Conservation (phyloP, 179 eudicot species). For the Spinacia oleracea region DNA sequence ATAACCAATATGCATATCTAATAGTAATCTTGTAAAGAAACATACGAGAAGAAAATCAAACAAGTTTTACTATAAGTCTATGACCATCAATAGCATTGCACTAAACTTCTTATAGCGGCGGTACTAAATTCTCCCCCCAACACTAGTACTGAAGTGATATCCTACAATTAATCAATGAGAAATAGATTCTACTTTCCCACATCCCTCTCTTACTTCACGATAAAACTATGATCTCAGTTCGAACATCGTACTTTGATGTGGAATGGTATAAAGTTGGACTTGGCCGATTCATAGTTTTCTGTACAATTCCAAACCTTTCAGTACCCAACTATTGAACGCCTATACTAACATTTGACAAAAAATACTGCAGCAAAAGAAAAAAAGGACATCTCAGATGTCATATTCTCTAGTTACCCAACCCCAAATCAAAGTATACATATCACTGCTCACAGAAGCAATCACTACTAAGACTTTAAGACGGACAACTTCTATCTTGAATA, state of each 20-base stretch:
- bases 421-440: background rate
- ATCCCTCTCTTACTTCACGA: background rate
- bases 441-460: background rate
- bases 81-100: background rate
- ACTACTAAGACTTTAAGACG: background rate
- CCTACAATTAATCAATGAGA: background rate
- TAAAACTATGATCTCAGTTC: background rate
- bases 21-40: background rate
- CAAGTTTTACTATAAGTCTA: background rate
- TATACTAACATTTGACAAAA: background rate
- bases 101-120: background rate
- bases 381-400: background rate
- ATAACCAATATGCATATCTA: background rate
- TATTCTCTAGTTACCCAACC: background rate
- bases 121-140: background rate
- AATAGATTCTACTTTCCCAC: background rate
- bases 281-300: background rate
- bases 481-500: background rate
- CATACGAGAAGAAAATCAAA: background rate
- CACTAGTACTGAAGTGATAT: background rate
- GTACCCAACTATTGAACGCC: background rate
- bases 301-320: background rate
- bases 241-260: background rate
- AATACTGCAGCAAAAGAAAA: too few species aligned
- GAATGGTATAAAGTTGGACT: background rate